Evolutionary conservation across 225 moss, liverwort and hornwort species (phyloP).

Genomic region (Marchantia polymorpha): DNA sequence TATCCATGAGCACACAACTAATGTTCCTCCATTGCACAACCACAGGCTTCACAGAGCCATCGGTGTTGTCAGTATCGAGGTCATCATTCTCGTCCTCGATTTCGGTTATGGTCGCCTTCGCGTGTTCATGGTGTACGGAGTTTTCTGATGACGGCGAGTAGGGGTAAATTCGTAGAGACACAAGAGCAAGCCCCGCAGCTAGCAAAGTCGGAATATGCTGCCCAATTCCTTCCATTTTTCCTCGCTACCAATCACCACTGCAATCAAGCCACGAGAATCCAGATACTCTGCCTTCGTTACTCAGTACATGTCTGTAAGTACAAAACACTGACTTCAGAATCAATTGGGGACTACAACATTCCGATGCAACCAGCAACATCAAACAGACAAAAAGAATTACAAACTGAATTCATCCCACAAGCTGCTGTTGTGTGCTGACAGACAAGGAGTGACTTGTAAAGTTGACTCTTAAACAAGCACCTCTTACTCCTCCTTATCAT

Average conservation of each 20-base stretch:
- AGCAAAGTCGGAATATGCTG: constrained; percentile 30
- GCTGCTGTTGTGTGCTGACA: no score
- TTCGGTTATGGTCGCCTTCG: background rate
- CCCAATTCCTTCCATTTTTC: constrained; percentile 29
- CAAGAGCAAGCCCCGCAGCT: constrained; percentile 31
- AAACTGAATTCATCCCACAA: no score
- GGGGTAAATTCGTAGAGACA: constrained; percentile 31
- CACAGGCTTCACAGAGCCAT: constrained; percentile 38
- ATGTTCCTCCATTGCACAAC: constrained; percentile 42
- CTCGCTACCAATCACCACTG: background rate
- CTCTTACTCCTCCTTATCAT: no score
- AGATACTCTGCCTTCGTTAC: background rate
- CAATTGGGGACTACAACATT: background rate
- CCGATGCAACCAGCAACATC: no score
- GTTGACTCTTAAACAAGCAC: no score
- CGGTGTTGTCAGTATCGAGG: constrained; percentile 14
- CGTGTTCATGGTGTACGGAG: background rate
- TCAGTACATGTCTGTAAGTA: background rate
- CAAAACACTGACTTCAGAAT: background rate
- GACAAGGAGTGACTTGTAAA: no score
- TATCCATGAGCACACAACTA: constrained; percentile 37
- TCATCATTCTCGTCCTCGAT: constrained; percentile 15
- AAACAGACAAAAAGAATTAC: no score
- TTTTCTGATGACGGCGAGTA: constrained; percentile 12
- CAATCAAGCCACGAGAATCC: background rate